phyloP scores from a whole-genome alignment of 768 basidiomycete genomes.

The Tulasnella sp. region DNA sequence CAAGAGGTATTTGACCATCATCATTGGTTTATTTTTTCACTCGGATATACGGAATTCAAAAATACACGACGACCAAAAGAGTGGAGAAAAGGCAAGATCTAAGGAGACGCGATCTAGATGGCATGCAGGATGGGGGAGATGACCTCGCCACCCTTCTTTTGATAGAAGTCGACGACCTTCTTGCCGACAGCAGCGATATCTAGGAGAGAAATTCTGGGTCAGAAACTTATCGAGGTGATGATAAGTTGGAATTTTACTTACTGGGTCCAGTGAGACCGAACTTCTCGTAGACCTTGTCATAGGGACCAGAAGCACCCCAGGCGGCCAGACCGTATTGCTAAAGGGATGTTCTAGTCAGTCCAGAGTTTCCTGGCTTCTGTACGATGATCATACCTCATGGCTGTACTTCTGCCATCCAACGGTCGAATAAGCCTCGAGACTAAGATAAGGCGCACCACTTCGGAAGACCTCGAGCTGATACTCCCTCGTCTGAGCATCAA shows the following conservation, averaged over 20 bases:
- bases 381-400: conserved; percentile 46
- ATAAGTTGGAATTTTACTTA: conserved; percentile 27
- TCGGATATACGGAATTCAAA: not conserved
- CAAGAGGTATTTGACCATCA: not conserved
- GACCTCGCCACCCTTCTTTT: conserved; percentile 55
- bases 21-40: not conserved
- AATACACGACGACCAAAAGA: not conserved
- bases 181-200: conserved; percentile 72
- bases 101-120: conserved; percentile 24
- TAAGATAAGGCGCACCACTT: conserved; percentile 80
- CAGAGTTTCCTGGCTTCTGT: conserved; percentile 13
- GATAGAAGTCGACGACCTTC: conserved; percentile 83
- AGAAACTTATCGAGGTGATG: not conserved
- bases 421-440: conserved; percentile 75
- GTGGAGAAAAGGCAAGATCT: not conserved
- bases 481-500: conserved; percentile 65
- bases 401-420: conserved; percentile 83
- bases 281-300: conserved; percentile 83
- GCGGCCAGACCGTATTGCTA: conserved; percentile 58
- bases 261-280: conserved; percentile 71
- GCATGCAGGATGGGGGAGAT: conserved; percentile 71
- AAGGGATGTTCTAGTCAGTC: not conserved
- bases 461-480: conserved; percentile 79
- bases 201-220: conserved; percentile 21
- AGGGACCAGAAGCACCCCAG: conserved; percentile 88